These are phyloP conservation scores for Ramularia collo-cygni DNA, from an alignment of 2,329 filamentous ascomycete species.

Conservation along the genomic window DNA sequence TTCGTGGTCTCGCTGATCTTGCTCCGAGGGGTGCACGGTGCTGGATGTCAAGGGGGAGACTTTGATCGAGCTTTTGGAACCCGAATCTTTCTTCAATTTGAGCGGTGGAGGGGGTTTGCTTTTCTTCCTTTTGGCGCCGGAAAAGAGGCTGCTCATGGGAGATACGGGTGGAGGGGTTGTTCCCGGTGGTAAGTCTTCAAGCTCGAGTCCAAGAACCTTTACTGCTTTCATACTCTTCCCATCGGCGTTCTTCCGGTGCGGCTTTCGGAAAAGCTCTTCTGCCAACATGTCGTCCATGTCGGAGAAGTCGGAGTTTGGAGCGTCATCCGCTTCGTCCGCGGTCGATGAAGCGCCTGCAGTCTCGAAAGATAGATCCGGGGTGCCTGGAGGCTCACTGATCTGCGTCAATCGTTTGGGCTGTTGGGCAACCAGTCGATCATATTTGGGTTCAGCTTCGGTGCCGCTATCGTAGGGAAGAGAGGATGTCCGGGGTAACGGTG, in stretches of 20 bases:
- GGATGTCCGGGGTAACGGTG: slow-evolving; percentile 2
- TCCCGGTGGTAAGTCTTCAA: too few relatives aligned
- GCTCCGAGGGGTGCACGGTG: too few relatives aligned
- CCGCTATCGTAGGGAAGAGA: slow-evolving; percentile 4
- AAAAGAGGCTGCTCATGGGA: background rate
- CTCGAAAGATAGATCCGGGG: background rate
- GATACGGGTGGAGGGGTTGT: slow-evolving; percentile 3
- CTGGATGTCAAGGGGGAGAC: too few relatives aligned
- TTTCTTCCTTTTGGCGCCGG: too few relatives aligned
- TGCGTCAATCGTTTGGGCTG: slow-evolving; percentile 1
- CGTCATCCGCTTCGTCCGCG: too few relatives aligned
- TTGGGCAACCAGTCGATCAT: background rate
- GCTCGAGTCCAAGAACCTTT: slow-evolving; percentile 21
- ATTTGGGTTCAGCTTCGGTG: background rate
- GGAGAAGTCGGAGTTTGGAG: too few relatives aligned
- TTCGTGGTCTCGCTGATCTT: background rate
- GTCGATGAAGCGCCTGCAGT: too few relatives aligned
- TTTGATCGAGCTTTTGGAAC: too few relatives aligned
- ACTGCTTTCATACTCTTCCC: slow-evolving; percentile 24
- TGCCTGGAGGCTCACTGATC: slow-evolving; percentile 1
- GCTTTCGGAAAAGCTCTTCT: background rate
- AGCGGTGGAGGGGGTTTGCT: background rate
- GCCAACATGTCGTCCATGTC: too few relatives aligned
- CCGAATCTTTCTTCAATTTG: slow-evolving; percentile 3
- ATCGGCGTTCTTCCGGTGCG: slow-evolving; percentile 11